Evolutionary conservation across 1,284 basidiomycete genomes (phyloP).

Genomic region (Thecaphora thlaspeos): DNA sequence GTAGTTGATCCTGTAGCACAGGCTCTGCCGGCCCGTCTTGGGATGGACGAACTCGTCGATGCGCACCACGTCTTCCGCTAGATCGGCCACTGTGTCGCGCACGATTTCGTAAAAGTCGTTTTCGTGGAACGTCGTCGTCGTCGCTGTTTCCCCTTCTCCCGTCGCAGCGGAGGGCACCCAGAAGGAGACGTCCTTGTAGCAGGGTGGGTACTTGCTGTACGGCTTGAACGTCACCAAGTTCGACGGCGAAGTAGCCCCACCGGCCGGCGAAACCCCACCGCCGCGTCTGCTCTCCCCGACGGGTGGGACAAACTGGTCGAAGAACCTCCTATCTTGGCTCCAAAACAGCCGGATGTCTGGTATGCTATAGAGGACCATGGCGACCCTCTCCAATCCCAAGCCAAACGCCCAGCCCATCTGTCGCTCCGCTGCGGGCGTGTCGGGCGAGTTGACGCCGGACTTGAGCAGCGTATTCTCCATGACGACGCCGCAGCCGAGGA

Average conservation of each 20-base stretch:
- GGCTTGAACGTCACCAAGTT: constrained; percentile 54
- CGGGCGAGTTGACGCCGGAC: constrained; percentile 61
- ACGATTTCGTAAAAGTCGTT: constrained; percentile 97
- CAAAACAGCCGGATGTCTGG: constrained; percentile 99
- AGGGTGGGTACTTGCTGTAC: constrained; percentile 53
- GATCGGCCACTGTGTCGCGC: constrained; percentile 83
- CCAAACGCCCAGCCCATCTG: constrained; percentile 98
- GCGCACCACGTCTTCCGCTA: constrained; percentile 85
- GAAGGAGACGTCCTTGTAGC: constrained; percentile 65
- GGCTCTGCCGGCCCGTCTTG: constrained; percentile 74
- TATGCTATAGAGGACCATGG: constrained; percentile 95
- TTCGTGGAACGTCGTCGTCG: constrained; percentile 68
- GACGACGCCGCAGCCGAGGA: constrained; percentile 90
- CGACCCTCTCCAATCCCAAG: constrained; percentile 92
- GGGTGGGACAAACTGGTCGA: constrained; percentile 82
- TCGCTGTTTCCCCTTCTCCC: constrained; percentile 1
- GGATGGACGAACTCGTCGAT: constrained; percentile 91
- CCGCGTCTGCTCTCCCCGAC: too few species aligned
- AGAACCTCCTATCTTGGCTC: constrained; percentile 84
- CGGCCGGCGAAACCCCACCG: constrained; percentile 21
- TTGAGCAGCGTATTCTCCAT: constrained; percentile 82
- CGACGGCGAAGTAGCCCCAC: constrained; percentile 10
- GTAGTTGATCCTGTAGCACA: constrained; percentile 91
- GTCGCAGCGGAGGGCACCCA: constrained; percentile 52
- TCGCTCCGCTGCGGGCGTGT: constrained; percentile 63